Conservation (phyloP, 1,284 basidiomycete genomes). For the Pulveroboletus sp. region DNA sequence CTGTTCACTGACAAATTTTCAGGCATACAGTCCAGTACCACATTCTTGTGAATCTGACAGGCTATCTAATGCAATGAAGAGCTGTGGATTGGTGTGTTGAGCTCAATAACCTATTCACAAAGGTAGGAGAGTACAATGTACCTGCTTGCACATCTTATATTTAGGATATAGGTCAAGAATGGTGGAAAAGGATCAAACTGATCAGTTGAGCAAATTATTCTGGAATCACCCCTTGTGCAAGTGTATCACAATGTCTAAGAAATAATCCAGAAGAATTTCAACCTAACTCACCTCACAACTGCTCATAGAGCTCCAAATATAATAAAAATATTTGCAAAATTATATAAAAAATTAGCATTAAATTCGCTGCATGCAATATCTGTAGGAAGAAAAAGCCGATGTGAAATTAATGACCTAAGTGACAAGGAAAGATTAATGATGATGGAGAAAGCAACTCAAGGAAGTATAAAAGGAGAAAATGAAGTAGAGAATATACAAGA, state of each 20-base stretch:
- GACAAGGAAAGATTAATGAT: background rate
- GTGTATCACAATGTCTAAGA: slow-evolving; percentile 16
- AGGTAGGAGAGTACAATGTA: slow-evolving; percentile 1
- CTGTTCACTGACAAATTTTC: background rate
- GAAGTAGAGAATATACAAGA: no score
- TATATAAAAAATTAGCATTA: background rate
- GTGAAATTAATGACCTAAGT: background rate
- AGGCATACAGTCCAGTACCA: slow-evolving; percentile 19
- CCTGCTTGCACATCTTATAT: no score
- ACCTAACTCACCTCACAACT: background rate
- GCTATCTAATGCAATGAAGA: slow-evolving; percentile 12
- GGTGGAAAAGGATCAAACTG: slow-evolving; percentile 19
- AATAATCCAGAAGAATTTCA: background rate
- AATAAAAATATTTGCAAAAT: background rate
- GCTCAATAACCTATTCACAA: slow-evolving; percentile 26
- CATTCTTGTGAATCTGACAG: slow-evolving; percentile 24
- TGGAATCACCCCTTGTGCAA: slow-evolving; percentile 32
- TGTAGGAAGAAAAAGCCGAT: background rate
- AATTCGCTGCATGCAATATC: background rate
- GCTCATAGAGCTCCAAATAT: background rate
- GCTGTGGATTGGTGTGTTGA: slow-evolving; percentile 29
- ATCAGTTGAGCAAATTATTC: slow-evolving; percentile 25
- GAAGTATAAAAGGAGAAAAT: no score
- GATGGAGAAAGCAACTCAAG: slow-evolving; percentile 8
- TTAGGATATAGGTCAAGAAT: slow-evolving; percentile 8